Conservation (phyloP, 257 asterid genomes). For the Nicotiana sylvestris region DNA sequence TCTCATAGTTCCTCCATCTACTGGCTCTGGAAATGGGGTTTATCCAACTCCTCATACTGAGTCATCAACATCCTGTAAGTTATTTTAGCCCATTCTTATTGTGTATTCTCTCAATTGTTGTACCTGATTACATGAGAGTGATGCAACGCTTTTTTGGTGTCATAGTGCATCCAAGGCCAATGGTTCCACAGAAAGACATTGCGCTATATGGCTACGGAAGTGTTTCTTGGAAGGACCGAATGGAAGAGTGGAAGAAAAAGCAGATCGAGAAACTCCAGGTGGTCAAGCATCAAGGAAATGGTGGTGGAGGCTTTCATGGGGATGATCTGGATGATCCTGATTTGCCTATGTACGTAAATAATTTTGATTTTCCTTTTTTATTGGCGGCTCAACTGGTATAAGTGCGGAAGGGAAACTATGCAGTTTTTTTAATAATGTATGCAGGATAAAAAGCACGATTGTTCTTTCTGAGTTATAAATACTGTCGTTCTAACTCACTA, state of each 20-base stretch:
- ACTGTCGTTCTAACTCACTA: neutral
- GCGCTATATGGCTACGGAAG: constrained; percentile 93
- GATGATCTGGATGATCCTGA: constrained; percentile 43
- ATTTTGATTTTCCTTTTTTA: neutral
- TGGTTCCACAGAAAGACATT: constrained; percentile 79
- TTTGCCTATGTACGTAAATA: constrained; percentile 56
- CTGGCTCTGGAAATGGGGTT: constrained; percentile 30
- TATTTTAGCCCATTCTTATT: neutral
- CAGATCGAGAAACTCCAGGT: constrained; percentile 66
- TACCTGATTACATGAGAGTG: neutral
- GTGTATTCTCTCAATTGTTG: neutral
- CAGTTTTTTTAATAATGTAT: neutral
- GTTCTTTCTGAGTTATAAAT: neutral
- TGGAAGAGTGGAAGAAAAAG: constrained; percentile 86
- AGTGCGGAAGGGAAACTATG: neutral
- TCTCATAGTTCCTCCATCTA: constrained; percentile 56
- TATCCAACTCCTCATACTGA: constrained; percentile 39
- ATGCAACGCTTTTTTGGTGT: neutral
- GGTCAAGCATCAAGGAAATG: constrained; percentile 52
- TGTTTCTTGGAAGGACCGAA: constrained; percentile 90
- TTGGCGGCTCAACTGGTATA: neutral
- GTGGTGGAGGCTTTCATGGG: constrained; percentile 38
- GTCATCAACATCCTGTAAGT: constrained; percentile 47
- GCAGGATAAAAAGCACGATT: neutral
- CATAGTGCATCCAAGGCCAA: constrained; percentile 65